phyloP scores from a whole-genome alignment of 2,329 filamentous ascomycete species.

The Ceratocystis cacaofunesta region DNA sequence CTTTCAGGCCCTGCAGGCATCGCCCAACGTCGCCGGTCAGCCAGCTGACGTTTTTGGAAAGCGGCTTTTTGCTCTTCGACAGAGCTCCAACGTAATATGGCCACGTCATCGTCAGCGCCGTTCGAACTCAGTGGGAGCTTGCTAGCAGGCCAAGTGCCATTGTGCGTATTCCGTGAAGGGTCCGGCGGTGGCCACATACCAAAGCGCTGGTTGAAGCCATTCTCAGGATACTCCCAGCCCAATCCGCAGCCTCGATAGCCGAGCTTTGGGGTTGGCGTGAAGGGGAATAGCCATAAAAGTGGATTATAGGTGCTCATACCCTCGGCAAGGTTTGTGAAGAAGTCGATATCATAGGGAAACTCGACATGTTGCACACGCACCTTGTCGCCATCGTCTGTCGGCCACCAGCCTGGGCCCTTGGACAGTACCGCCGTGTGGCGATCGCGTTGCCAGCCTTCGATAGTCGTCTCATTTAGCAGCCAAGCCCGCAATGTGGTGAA shows the following conservation, averaged over 20 bases:
- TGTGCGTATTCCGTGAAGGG: slow-evolving; percentile 42
- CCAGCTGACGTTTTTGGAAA: slow-evolving; percentile 35
- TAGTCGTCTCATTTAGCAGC: slow-evolving; percentile 59
- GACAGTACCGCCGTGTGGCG: slow-evolving; percentile 43
- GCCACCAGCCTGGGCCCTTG: slow-evolving; percentile 31
- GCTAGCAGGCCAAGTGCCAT: slow-evolving; percentile 27
- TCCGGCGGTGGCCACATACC: slow-evolving; percentile 50
- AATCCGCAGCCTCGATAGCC: slow-evolving; percentile 26
- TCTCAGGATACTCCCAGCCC: slow-evolving; percentile 54
- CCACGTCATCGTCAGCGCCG: slow-evolving; percentile 24
- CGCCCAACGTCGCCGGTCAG: slow-evolving; percentile 30
- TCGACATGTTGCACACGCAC: slow-evolving; percentile 49
- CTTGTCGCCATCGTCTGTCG: slow-evolving; percentile 25
- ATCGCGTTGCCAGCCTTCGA: slow-evolving; percentile 63
- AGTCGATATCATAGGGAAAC: slow-evolving; percentile 68
- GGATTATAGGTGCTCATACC: slow-evolving; percentile 58
- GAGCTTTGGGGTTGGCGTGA: slow-evolving; percentile 38
- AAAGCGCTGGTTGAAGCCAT: slow-evolving; percentile 55
- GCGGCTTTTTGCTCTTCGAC: slow-evolving; percentile 34
- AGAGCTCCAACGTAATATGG: slow-evolving; percentile 21
- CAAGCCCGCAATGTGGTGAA: slow-evolving; percentile 47
- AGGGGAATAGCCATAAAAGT: slow-evolving; percentile 54
- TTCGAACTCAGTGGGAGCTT: slow-evolving; percentile 17
- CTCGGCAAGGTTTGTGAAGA: slow-evolving; percentile 58
- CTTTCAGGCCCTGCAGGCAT: slow-evolving; percentile 33